Base-by-base conservation (phyloP, 768 basidiomycete genomes). In the Galerina marginata region DNA sequence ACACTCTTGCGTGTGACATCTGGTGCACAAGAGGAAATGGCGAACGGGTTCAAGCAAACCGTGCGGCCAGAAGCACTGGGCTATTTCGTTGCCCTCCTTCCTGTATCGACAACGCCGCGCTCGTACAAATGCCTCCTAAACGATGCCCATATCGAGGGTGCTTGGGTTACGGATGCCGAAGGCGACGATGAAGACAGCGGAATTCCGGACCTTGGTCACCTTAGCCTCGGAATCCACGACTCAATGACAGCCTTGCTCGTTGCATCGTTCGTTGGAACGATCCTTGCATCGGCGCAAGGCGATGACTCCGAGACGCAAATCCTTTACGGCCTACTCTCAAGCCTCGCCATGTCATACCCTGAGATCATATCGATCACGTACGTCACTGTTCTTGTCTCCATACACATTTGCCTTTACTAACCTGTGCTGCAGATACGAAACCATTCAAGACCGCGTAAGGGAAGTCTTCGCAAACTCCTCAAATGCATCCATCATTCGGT, bases 241-340 rank as follows among this genome's bases (percentile, higher is more conserved):
- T 70, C 77, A 49, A 83, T 79, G 12, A 83, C 82, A 5, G 93
- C 93, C 1, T 77, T 96, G 9, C 81, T 96, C 9, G 80, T 87
- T 5, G 83, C 87, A 43, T 90, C 93, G 1, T 90, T 96, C 67
- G 79, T 88, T 40, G 86, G 86, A 2, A 87, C 90, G 1, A 91
- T 96, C 73, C 79, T 95, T 12, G 77, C 78, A 45, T 89, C 85
- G 6, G 88, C 91, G 1, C 88, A 92, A 67, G 87, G 89, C 2
- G 91, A 93, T 62, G 91, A 93, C 64, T 79, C 81, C 1, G 95
- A 97, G 74, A 89, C 88, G 2, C 86, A 93, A 70, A 88, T 95
- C 42, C 72, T 96, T 46, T 95, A 90, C 72, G 81, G 81, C 48
- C 71, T 96, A 36, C 79, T 97, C 33, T 85, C 91, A 33, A 89